Percentiles rank a stretch among this genome's conserved stretches.
Conservation (phyloP, 352 stramenopile genomes). For the Phytophthora lateralis region DNA sequence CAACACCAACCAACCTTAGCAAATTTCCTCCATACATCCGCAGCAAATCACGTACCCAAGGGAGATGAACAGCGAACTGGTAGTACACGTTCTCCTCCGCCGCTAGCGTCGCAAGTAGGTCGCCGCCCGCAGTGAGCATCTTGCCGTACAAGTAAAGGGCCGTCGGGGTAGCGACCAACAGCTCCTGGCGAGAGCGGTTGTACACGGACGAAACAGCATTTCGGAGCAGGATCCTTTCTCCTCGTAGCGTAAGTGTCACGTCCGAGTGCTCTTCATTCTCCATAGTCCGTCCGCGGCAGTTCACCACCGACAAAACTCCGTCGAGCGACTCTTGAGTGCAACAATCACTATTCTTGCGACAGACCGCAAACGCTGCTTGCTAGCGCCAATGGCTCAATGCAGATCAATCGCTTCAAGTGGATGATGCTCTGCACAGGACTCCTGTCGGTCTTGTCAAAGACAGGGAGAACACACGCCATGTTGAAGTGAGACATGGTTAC, state of each 20-base stretch:
- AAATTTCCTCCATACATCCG: neutral
- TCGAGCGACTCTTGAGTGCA: conserved; percentile 8
- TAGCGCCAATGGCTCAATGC: neutral
- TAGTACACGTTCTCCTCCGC: conserved; percentile 53
- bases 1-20: neutral
- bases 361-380: neutral
- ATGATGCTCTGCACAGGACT: neutral
- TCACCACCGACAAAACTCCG: conserved; percentile 5
- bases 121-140: conserved; percentile 48
- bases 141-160: conserved; percentile 50
- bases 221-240: conserved; percentile 43
- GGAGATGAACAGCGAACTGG: conserved; percentile 43
- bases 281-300: neutral
- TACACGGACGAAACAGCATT: conserved; percentile 52
- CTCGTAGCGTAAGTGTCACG: conserved; percentile 56
- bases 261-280: neutral
- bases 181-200: conserved; percentile 35
- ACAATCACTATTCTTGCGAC: neutral
- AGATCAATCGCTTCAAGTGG: neutral
- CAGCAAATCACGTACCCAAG: conserved; percentile 43
- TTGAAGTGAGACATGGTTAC: conserved; percentile 18
- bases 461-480: neutral
- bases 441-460: neutral
- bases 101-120: conserved; percentile 36
- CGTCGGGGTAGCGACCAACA: conserved; percentile 46